Base-by-base conservation (phyloP, 495 filamentous ascomycete species). In the Amphirosellinia nigrospora region DNA sequence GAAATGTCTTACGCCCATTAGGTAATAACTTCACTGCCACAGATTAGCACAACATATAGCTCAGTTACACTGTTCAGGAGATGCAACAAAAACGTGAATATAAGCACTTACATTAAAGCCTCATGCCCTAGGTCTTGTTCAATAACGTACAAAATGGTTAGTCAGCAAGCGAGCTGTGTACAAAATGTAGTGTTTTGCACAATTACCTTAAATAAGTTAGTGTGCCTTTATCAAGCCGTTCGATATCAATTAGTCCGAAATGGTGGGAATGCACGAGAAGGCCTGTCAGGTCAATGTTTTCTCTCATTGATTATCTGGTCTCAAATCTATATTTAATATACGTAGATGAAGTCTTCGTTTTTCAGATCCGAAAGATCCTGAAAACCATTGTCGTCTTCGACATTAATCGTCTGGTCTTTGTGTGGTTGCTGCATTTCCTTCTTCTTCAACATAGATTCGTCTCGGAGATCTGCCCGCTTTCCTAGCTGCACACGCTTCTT, bases 341-440 rank as follows among this genome's bases (percentile, higher is more conserved):
- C 86, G 72, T 86, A 88, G 30, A 89, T 85, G 71, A 88, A 89
- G 52, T 89, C 86, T 72, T 88, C 87, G 43, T 89, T 88, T 71
- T 79, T 76, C 72, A 82, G 72, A 72, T 88, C 86, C 3, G 86
- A 85, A 70, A 86, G 77, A 71, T 88, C 86, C n/a, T 81, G 81
- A 66, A 85, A 52, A 1, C 82, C 84, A 68, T 85, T 84, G 23
- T 83, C 82, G 26, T 84, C 81, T 32, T 81, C 79, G 19, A 84
- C 65, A 36, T 75, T 79, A 43, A 73, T 76, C 13, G 70, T 71
- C 10, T 75, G 76, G 38, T 78, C 78, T 65, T 74, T 77, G 52
- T 72, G 73, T 26, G 56, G 58, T 82, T 81, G n/a, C 84, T 79
- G 75, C 64, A 84, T 81, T 26, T 78, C 79, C 69, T 61, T 81